Percentiles rank a stretch among this genome's conserved stretches.
Evolutionary conservation across 257 asterid species (phyloP).

Genomic region (Ehretia macrophylla): DNA sequence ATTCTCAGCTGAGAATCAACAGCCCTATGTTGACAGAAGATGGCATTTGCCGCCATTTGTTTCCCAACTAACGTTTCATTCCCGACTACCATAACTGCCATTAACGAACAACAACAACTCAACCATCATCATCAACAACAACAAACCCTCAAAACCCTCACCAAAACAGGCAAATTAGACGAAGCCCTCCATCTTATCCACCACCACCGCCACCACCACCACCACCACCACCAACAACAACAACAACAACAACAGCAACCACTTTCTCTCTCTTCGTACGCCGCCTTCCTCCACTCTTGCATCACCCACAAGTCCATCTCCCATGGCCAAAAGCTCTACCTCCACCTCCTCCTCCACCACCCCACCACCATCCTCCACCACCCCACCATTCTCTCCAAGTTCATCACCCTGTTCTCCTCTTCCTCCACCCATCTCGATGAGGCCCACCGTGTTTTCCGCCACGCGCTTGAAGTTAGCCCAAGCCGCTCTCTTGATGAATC

Average conservation of each 20-base stretch:
- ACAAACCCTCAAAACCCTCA: conserved; percentile 29
- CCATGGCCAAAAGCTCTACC: conserved; percentile 37
- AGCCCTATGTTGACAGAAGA: no score
- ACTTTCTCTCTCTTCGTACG: conserved; percentile 22
- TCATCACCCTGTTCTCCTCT: conserved; percentile 48
- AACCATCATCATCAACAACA: conserved; percentile 9
- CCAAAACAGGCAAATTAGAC: conserved; percentile 37
- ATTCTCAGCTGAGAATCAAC: no score
- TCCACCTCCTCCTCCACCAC: conserved; percentile 30
- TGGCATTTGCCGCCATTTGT: conserved; percentile 27
- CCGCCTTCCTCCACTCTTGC: conserved; percentile 41
- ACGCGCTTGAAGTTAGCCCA: conserved; percentile 19
- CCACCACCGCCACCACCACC: conserved; percentile 20
- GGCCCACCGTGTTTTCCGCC: conserved; percentile 35
- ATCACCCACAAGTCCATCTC: conserved; percentile 34
- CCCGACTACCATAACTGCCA: conserved; percentile 32
- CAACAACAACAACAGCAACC: conserved; percentile 25
- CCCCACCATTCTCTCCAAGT: conserved; percentile 36
- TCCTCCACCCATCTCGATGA: conserved; percentile 41
- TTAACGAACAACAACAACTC: conserved; percentile 6
- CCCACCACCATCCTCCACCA: conserved; percentile 24
- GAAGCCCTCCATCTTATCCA: conserved; percentile 41
- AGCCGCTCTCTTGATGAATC: conserved; percentile 18
- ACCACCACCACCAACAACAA: conserved; percentile 25
- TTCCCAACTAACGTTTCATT: conserved; percentile 19